phyloP scores from a whole-genome alignment of 1,284 basidiomycete species.

The Moniliophthora roreri region DNA sequence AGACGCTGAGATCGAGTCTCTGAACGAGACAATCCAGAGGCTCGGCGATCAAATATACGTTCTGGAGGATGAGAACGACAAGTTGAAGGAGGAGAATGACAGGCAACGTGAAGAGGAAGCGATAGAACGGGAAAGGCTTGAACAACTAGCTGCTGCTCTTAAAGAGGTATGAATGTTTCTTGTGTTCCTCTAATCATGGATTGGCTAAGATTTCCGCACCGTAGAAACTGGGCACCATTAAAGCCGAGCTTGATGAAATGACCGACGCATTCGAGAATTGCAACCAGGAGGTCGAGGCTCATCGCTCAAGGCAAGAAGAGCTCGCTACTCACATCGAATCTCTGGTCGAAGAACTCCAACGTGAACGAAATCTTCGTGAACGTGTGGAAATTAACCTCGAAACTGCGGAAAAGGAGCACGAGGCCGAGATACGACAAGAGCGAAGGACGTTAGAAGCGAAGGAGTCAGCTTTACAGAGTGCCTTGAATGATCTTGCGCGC shows the following conservation, averaged over 20 bases:
- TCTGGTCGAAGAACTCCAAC: slow-evolving; percentile 63
- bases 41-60: slow-evolving; percentile 60
- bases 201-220: slow-evolving; percentile 8
- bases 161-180: slow-evolving; percentile 61
- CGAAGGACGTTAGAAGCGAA: slow-evolving; percentile 65
- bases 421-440: slow-evolving; percentile 55
- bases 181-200: slow-evolving; percentile 1
- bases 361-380: slow-evolving; percentile 56
- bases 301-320: slow-evolving; percentile 71
- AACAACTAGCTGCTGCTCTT: slow-evolving; percentile 68
- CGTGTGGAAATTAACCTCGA: slow-evolving; percentile 56
- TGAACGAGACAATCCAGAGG: slow-evolving; percentile 73
- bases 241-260: slow-evolving; percentile 62
- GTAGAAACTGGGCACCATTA: slow-evolving; percentile 66
- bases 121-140: slow-evolving; percentile 69
- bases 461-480: slow-evolving; percentile 61
- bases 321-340: slow-evolving; percentile 76
- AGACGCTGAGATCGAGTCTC: slow-evolving; percentile 69
- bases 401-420: slow-evolving; percentile 56
- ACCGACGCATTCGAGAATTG: slow-evolving; percentile 61
- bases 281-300: slow-evolving; percentile 57
- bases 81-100: slow-evolving; percentile 25
- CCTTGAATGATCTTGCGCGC: slow-evolving; percentile 61
- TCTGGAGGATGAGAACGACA: slow-evolving; percentile 62
- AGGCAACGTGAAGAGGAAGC: slow-evolving; percentile 54